phyloP scores from a whole-genome alignment of 139 green algal species.

The Axilococcus clingmanii region DNA sequence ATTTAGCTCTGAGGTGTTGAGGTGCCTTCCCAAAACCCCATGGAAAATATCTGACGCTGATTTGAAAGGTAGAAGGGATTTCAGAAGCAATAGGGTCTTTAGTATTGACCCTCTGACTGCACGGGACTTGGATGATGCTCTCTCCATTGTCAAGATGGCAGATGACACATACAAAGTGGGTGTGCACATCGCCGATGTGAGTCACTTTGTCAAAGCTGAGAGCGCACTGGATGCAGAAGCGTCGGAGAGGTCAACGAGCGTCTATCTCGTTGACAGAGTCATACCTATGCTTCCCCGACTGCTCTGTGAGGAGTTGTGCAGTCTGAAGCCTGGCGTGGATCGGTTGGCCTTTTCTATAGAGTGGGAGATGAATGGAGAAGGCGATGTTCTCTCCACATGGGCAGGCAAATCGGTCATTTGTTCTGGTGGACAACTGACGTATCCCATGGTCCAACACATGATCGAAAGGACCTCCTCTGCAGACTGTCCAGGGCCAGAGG shows the following conservation, averaged over 20 bases:
- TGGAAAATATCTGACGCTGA: constrained; percentile 68
- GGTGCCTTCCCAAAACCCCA: constrained; percentile 64
- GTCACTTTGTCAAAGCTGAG: constrained; percentile 58
- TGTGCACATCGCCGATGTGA: constrained; percentile 89
- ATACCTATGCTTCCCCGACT: constrained; percentile 81
- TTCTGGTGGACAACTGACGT: constrained; percentile 84
- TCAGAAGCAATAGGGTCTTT: constrained; percentile 60
- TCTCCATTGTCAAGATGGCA: constrained; percentile 44
- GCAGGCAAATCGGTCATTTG: constrained; percentile 67
- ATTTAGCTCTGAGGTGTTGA: constrained; percentile 33
- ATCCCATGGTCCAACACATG: constrained; percentile 72
- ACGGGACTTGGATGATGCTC: constrained; percentile 75
- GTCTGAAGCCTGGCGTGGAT: constrained; percentile 67
- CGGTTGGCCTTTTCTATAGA: constrained; percentile 76
- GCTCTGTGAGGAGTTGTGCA: constrained; percentile 85
- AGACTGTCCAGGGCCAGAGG: background rate
- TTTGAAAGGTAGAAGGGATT: constrained; percentile 50
- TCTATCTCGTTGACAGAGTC: constrained; percentile 51
- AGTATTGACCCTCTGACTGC: constrained; percentile 77
- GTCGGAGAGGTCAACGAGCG: constrained; percentile 33
- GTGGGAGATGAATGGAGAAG: constrained; percentile 69
- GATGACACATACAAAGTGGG: constrained; percentile 43
- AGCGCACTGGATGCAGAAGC: constrained; percentile 74
- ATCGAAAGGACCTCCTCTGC: constrained; percentile 62
- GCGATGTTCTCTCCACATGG: constrained; percentile 37